A percentile compares a stretch with the other conserved stretches of the same genome.
Evolutionary conservation across 169 alveolate species (phyloP).

Genomic region (Plasmodium berghei): DNA sequence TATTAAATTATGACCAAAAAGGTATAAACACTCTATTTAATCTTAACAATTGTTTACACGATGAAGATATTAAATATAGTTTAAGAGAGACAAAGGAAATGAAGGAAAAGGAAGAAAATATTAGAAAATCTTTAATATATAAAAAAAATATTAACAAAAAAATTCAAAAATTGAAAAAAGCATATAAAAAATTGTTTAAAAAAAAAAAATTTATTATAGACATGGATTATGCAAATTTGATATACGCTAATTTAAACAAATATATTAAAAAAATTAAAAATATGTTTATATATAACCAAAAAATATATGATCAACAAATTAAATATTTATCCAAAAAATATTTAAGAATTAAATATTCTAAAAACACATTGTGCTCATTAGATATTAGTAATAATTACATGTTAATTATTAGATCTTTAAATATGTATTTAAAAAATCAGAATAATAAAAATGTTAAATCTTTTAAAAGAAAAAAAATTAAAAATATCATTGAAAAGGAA

Average conservation of each 20-base stretch:
- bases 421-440: constrained; percentile 33
- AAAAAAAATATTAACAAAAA: constrained; percentile 47
- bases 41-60: constrained; percentile 12
- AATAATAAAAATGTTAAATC: constrained; percentile 6
- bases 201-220: constrained; percentile 54
- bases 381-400: neutral
- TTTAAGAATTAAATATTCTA: constrained; percentile 10
- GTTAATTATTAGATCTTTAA: neutral
- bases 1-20: constrained; percentile 49
- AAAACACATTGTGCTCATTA: neutral
- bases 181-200: constrained; percentile 22
- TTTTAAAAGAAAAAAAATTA: neutral
- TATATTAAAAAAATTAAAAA: constrained; percentile 24
- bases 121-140: constrained; percentile 36
- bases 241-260: constrained; percentile 5
- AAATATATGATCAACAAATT: constrained; percentile 36
- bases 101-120: constrained; percentile 44
- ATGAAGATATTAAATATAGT: constrained; percentile 57
- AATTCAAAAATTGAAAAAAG: constrained; percentile 36
- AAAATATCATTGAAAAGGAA: constrained; percentile 5
- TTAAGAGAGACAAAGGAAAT: constrained; percentile 52
- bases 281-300: constrained; percentile 21
- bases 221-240: constrained; percentile 11
- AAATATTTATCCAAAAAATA: constrained; percentile 18
- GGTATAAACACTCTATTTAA: constrained; percentile 25